These are phyloP conservation scores for Spongispora temasekensis DNA, from an alignment of 1,284 basidiomycete species.

Conservation along the genomic window DNA sequence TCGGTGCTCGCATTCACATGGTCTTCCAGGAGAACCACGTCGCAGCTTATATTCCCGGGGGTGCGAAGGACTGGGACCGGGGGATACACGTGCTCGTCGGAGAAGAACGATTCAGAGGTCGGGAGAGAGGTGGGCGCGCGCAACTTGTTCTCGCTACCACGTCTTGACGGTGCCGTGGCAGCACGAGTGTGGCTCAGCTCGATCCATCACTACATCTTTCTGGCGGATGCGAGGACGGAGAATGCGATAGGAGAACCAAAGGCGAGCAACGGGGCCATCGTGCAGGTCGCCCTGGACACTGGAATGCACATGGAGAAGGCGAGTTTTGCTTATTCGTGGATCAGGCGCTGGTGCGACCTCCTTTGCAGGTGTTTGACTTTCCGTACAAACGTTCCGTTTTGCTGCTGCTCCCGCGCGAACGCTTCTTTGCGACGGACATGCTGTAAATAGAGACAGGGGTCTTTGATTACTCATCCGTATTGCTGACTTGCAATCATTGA, in stretches of 20 bases:
- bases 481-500: neutral
- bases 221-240: slow-evolving; percentile 48
- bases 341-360: too few relatives aligned
- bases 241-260: slow-evolving; percentile 51
- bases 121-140: slow-evolving; percentile 37
- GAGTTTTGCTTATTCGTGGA: too few relatives aligned
- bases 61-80: slow-evolving; percentile 50
- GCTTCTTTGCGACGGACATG: slow-evolving; percentile 34
- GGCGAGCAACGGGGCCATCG: slow-evolving; percentile 38
- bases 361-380: slow-evolving; percentile 34
- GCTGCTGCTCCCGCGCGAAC: slow-evolving; percentile 28
- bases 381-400: slow-evolving; percentile 38
- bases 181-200: slow-evolving; percentile 50
- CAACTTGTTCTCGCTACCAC: neutral
- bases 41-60: slow-evolving; percentile 41
- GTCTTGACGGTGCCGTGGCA: slow-evolving; percentile 14
- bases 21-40: slow-evolving; percentile 44
- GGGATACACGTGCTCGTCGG: slow-evolving; percentile 52
- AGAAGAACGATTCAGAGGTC: slow-evolving; percentile 50
- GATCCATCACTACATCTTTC: slow-evolving; percentile 50
- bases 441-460: neutral
- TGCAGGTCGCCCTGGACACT: slow-evolving; percentile 30
- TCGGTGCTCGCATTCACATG: neutral
- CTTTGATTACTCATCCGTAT: neutral
- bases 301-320: slow-evolving; percentile 40